phyloP scores from a whole-genome alignment of 768 basidiomycete genomes.

The Boletales sp. region DNA sequence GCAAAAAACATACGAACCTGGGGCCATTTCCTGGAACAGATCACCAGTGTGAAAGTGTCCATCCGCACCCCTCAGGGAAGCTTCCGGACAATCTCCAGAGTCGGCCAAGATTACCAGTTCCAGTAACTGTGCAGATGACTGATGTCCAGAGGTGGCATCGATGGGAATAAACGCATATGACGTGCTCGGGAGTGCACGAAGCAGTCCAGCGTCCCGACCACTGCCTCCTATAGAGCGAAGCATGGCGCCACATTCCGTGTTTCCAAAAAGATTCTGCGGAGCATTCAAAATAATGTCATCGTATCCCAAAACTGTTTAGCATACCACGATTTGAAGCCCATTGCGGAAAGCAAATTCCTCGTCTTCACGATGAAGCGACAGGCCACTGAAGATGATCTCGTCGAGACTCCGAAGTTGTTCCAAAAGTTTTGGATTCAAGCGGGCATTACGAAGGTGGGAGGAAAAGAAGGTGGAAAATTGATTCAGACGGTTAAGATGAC shows the following conservation, averaged over 20 bases:
- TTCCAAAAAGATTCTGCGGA: conserved; percentile 71
- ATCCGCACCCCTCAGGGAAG: conserved; percentile 53
- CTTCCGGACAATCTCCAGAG: conserved; percentile 68
- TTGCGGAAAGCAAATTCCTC: conserved; percentile 67
- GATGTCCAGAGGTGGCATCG: conserved; percentile 42
- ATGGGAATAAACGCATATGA: conserved; percentile 67
- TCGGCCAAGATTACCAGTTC: conserved; percentile 68
- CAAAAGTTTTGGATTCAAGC: conserved; percentile 57
- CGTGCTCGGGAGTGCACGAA: conserved; percentile 58
- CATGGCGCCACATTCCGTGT: conserved; percentile 77
- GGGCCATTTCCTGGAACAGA: conserved; percentile 62
- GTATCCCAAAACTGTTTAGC: conserved; percentile 23
- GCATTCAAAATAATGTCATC: conserved; percentile 17
- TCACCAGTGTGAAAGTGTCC: conserved; percentile 81
- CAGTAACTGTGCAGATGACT: conserved; percentile 52
- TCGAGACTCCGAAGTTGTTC: conserved; percentile 52
- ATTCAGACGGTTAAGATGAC: conserved; percentile 69
- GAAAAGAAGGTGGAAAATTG: conserved; percentile 72
- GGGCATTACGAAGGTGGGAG: conserved; percentile 57
- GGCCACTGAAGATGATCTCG: conserved; percentile 63
- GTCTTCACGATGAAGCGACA: conserved; percentile 62
- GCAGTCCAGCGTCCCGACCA: conserved; percentile 47
- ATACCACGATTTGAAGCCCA: conserved; percentile 61
- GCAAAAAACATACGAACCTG: conserved; percentile 59
- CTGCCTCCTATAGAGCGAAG: conserved; percentile 55